Conservation (phyloP, 306 rosid genomes). For the Pueraria montana region DNA sequence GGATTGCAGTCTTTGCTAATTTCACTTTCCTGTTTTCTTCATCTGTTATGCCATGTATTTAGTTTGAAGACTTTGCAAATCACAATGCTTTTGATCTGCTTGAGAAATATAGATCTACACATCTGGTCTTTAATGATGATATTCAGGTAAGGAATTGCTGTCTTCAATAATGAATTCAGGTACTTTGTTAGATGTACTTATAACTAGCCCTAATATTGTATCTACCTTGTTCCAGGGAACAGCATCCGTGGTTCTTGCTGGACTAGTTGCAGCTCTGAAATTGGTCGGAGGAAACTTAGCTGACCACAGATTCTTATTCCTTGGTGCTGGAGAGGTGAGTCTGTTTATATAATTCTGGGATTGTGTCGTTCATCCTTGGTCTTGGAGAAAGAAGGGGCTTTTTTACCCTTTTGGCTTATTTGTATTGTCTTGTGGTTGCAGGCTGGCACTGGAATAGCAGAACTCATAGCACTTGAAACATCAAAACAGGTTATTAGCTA, state of each 20-base stretch:
- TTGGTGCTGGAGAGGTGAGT: conserved; percentile 98
- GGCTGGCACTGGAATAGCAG: conserved; percentile 99
- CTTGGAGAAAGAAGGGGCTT: background rate
- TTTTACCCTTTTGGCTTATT: conserved; percentile 44
- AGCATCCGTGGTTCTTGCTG: conserved; percentile 98
- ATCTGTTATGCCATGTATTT: conserved; percentile 40
- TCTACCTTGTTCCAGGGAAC: conserved; percentile 80
- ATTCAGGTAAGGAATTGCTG: conserved; percentile 72
- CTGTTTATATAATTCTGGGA: conserved; percentile 10
- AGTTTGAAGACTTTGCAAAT: conserved; percentile 99
- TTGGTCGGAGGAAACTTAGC: conserved; percentile 79
- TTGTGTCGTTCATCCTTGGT: background rate
- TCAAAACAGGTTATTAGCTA: conserved; percentile 82
- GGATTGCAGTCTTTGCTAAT: background rate
- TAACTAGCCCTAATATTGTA: conserved; percentile 32
- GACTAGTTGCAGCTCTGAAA: conserved; percentile 82
- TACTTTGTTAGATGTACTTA: background rate
- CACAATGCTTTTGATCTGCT: conserved; percentile 99
- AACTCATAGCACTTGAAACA: conserved; percentile 94
- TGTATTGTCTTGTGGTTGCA: conserved; percentile 54
- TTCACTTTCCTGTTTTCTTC: conserved; percentile 37
- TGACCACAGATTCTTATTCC: conserved; percentile 91
- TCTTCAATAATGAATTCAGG: background rate
- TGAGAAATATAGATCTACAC: conserved; percentile 85
- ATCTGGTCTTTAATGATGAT: conserved; percentile 95